Percentiles rank a stretch among this genome's conserved stretches.
Conservation (phyloP, 495 filamentous ascomycete species). For the Annulohypoxylon bovei region DNA sequence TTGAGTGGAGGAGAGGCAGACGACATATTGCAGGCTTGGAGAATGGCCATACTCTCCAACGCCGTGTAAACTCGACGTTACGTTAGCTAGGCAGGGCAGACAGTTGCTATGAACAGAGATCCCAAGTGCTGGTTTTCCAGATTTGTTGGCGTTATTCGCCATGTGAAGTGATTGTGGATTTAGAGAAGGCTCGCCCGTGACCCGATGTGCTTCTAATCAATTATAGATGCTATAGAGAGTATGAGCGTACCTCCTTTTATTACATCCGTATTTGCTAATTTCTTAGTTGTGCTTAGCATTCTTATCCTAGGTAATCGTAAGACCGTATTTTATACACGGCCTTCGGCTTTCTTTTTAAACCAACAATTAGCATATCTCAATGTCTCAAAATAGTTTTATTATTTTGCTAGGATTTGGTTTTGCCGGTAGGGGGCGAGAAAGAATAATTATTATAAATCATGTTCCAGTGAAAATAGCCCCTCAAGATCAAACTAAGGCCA, state of each 20-base stretch:
- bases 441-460: no score
- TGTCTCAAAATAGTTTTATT: no score
- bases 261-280: not conserved
- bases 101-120: conserved; percentile 2
- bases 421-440: no score
- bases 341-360: no score
- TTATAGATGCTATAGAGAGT: not conserved
- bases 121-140: not conserved
- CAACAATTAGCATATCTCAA: no score
- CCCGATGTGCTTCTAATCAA: not conserved
- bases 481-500: no score
- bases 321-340: not conserved
- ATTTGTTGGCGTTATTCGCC: not conserved
- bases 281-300: not conserved
- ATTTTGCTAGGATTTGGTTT: no score
- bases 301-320: not conserved
- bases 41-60: conserved; percentile 9
- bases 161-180: not conserved
- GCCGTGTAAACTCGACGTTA: not conserved
- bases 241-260: not conserved
- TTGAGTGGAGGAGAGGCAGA: not conserved
- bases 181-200: not conserved
- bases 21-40: not conserved
- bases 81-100: not conserved
- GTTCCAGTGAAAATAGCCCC: no score